Conservation (phyloP, 306 rosid genomes). For the Cotoneaster glaucophyllus region DNA sequence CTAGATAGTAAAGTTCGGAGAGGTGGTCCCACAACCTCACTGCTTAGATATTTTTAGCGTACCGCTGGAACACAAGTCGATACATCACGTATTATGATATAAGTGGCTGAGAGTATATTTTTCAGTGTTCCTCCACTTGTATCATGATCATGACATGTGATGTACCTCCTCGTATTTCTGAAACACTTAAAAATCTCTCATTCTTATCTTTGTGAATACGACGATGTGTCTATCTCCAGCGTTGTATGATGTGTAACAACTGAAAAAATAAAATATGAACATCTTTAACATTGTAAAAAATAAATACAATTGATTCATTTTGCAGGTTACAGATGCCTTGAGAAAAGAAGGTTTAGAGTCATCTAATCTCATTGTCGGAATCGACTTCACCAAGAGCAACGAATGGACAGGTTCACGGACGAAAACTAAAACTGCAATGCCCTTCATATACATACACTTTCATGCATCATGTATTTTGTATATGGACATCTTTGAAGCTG, state of each 20-base stretch:
- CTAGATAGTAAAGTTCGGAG: no score
- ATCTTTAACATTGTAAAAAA: no score
- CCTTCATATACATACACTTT: background rate
- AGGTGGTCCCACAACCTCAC: background rate
- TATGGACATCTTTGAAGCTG: slow-evolving; percentile 10
- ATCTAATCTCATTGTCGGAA: slow-evolving; percentile 82
- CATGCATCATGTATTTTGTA: background rate
- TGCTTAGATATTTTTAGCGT: background rate
- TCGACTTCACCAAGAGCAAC: slow-evolving; percentile 92
- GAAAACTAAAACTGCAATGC: background rate
- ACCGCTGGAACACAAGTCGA: no score
- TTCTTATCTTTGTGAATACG: background rate
- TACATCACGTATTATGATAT: no score
- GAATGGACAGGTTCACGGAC: slow-evolving; percentile 78
- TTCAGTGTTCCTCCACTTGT: no score
- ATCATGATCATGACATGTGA: no score
- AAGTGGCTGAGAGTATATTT: no score
- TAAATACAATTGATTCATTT: no score
- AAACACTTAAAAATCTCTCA: no score
- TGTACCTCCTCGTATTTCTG: no score
- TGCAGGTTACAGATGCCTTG: slow-evolving; percentile 61
- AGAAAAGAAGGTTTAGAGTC: slow-evolving; percentile 83
- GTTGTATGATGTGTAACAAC: background rate
- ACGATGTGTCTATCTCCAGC: background rate
- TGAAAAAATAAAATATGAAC: background rate